A percentile compares a stretch with the other conserved stretches of the same genome.
These are phyloP conservation scores for Senna siamea DNA, from an alignment of 306 rosid genomes.

Conservation along the genomic window DNA sequence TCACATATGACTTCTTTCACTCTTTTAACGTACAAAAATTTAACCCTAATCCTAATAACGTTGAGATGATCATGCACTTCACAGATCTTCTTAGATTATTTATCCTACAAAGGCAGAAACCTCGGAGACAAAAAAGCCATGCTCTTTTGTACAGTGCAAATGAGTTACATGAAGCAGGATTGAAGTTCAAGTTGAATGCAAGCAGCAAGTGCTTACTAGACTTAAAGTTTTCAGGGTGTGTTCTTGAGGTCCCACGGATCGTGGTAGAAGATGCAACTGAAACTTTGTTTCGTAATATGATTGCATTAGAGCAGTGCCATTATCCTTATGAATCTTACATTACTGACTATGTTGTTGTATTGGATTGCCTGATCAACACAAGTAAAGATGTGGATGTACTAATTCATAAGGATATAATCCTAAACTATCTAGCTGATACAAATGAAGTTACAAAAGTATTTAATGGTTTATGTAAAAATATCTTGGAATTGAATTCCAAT, in stretches of 20 bases:
- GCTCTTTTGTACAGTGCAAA: not conserved
- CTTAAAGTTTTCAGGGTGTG: not conserved
- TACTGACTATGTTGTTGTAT: not conserved
- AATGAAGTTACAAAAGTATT: not conserved
- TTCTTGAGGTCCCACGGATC: not conserved
- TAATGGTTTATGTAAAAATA: not conserved
- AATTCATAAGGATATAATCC: not conserved
- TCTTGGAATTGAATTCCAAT: not conserved
- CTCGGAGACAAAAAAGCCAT: not conserved
- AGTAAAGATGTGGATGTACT: not conserved
- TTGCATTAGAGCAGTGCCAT: too few relatives aligned
- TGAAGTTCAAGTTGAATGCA: not conserved
- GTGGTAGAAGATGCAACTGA: too few relatives aligned
- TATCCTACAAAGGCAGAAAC: not conserved
- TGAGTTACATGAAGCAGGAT: not conserved
- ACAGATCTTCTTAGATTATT: not conserved
- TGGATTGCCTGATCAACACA: conserved; percentile 14
- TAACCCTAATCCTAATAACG: not conserved
- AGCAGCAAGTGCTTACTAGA: not conserved
- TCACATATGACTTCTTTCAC: not conserved
- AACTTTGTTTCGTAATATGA: not conserved
- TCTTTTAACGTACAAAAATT: not conserved
- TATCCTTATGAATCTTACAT: not conserved
- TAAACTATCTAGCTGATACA: conserved; percentile 18
- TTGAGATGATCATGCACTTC: not conserved